Percentiles rank a stretch among this genome's conserved stretches.
Evolutionary conservation across 768 basidiomycete species (phyloP).

Genomic region (Amanita muscaria): DNA sequence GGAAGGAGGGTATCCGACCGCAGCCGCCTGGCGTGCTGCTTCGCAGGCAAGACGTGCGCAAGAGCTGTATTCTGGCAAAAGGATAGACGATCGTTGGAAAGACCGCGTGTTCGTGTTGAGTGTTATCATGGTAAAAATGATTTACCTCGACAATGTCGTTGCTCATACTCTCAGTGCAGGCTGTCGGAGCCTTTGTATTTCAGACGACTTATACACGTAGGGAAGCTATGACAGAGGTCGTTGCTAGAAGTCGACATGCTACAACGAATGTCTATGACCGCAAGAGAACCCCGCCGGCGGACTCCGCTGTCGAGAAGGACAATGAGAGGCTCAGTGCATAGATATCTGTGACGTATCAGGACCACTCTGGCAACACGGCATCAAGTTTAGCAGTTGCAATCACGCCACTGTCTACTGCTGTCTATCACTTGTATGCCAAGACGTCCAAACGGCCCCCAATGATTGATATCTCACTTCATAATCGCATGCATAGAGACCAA

Average conservation of each 20-base stretch:
- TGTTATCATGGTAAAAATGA: slow-evolving; percentile 40
- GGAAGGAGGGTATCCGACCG: slow-evolving; percentile 32
- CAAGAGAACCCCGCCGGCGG: background rate
- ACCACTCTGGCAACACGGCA: no score
- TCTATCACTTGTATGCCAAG: no score
- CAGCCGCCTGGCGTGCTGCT: slow-evolving; percentile 21
- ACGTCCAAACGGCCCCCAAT: background rate
- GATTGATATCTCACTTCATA: background rate
- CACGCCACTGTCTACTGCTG: no score
- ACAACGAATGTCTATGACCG: slow-evolving; percentile 1
- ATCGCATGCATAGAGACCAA: background rate
- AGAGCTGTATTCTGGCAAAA: slow-evolving; percentile 20
- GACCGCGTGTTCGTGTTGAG: slow-evolving; percentile 40
- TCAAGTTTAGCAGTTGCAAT: no score
- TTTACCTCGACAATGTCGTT: slow-evolving; percentile 10
- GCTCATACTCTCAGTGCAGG: slow-evolving; percentile 10
- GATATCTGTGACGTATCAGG: no score
- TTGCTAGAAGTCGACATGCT: slow-evolving; percentile 12
- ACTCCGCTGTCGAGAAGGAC: background rate
- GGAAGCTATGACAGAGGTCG: slow-evolving; percentile 17
- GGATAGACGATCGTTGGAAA: slow-evolving; percentile 40
- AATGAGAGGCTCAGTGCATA: slow-evolving; percentile 2
- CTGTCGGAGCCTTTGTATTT: slow-evolving; percentile 17
- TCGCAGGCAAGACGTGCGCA: slow-evolving; percentile 11
- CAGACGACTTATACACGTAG: slow-evolving; percentile 18